Percentiles rank a stretch among this genome's conserved stretches.
phyloP scores from a whole-genome alignment of 2,329 filamentous ascomycete genomes.

The Ceratocystis papillata region DNA sequence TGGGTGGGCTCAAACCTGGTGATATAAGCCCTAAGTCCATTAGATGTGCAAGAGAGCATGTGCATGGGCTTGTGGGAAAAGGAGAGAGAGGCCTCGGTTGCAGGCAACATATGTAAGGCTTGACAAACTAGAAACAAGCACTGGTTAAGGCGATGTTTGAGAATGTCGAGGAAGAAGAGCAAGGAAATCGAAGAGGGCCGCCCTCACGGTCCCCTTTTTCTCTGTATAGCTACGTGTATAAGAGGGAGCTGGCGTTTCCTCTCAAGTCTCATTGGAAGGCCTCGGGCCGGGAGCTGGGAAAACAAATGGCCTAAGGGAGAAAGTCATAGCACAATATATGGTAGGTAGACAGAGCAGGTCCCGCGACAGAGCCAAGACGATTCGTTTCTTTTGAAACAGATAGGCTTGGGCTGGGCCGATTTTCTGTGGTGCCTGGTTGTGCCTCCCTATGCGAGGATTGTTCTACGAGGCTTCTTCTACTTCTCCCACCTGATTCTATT shows the following conservation, averaged over 20 bases:
- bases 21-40: neutral
- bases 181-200: too few relatives aligned
- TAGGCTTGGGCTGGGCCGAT: neutral
- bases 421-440: neutral
- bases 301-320: neutral
- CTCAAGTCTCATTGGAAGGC: too few relatives aligned
- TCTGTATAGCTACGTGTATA: neutral
- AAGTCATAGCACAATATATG: neutral
- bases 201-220: neutral
- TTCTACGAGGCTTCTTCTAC: too few relatives aligned
- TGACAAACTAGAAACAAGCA: too few relatives aligned
- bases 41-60: neutral
- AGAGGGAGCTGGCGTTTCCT: too few relatives aligned
- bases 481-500: conserved; percentile 1
- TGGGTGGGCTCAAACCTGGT: neutral
- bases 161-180: too few relatives aligned
- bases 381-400: neutral
- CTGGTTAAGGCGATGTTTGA: too few relatives aligned
- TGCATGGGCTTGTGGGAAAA: neutral
- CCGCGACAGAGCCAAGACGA: neutral
- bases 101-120: too few relatives aligned
- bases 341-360: neutral
- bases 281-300: too few relatives aligned
- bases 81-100: neutral
- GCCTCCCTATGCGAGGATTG: too few relatives aligned